These are phyloP conservation scores for Rutstroemia sp. DNA, from an alignment of 2,329 filamentous ascomycete species.

Conservation along the genomic window DNA sequence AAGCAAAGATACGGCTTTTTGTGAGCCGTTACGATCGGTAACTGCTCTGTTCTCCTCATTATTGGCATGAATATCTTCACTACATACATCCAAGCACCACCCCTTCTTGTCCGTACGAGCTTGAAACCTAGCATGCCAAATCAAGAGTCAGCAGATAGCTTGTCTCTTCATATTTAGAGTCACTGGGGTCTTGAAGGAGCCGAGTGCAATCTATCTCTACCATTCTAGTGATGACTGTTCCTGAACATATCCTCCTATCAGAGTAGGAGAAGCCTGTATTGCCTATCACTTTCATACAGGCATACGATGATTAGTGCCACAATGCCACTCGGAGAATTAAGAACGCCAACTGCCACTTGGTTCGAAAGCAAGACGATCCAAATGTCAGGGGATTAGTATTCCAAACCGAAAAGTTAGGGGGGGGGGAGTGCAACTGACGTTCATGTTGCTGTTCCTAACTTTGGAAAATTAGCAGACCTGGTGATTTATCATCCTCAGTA, in stretches of 20 bases:
- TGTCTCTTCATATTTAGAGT: not conserved
- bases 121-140: not conserved
- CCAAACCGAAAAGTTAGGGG: not conserved
- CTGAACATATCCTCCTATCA: constrained; percentile 9
- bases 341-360: constrained; percentile 5
- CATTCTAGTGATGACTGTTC: constrained; percentile 11
- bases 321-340: constrained; percentile 13
- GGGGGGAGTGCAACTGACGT: not conserved
- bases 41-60: not conserved
- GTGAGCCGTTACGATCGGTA: not conserved
- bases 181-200: not conserved
- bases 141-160: not conserved
- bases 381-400: not conserved
- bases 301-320: not conserved
- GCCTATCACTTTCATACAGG: constrained; percentile 1
- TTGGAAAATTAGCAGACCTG: no score
- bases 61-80: not conserved
- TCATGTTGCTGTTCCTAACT: no score
- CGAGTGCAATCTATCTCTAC: not conserved
- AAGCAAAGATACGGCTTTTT: not conserved
- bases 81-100: not conserved
- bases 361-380: constrained; percentile 1
- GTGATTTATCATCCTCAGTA: no score
- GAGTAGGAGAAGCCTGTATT: not conserved
- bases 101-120: not conserved